phyloP scores from a whole-genome alignment of 2,329 filamentous ascomycete species.

The Stemphylium beticola region DNA sequence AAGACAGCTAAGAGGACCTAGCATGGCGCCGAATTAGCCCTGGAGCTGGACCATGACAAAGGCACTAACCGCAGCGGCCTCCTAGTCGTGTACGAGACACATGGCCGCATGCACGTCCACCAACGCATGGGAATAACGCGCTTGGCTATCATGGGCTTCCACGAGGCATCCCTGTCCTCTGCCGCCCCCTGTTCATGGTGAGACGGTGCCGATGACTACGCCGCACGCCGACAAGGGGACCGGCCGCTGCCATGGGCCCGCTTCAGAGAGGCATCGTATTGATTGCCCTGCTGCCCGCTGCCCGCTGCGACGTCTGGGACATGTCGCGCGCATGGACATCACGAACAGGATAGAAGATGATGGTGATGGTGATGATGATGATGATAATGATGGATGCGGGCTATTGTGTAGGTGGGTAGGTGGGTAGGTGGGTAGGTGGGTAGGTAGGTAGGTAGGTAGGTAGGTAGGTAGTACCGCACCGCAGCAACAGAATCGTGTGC shows the following conservation, averaged over 20 bases:
- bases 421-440: not conserved
- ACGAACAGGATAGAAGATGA: no score
- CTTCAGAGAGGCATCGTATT: not conserved
- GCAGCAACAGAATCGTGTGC: constrained; percentile 17
- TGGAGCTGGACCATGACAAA: constrained; percentile 39
- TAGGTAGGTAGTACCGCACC: not conserved
- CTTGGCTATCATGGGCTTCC: constrained; percentile 40
- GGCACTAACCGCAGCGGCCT: constrained; percentile 26
- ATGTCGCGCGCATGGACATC: no score
- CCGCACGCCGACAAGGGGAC: constrained; percentile 17
- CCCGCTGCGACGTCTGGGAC: no score
- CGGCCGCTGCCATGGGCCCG: constrained; percentile 1
- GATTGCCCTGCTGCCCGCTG: no score
- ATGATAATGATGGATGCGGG: no score
- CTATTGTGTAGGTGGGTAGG: not conserved
- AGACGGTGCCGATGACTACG: constrained; percentile 21
- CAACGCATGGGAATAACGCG: constrained; percentile 37
- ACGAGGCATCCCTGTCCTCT: constrained; percentile 42
- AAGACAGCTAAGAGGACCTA: constrained; percentile 35
- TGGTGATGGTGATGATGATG: no score
- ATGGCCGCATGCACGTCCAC: constrained; percentile 35
- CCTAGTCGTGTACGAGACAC: constrained; percentile 35
- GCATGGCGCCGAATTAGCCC: constrained; percentile 36
- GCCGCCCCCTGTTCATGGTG: constrained; percentile 17
- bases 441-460: not conserved